Evolutionary conservation across 108 stramenopile genomes (phyloP).

Genomic region (Cyclotella baltica): DNA sequence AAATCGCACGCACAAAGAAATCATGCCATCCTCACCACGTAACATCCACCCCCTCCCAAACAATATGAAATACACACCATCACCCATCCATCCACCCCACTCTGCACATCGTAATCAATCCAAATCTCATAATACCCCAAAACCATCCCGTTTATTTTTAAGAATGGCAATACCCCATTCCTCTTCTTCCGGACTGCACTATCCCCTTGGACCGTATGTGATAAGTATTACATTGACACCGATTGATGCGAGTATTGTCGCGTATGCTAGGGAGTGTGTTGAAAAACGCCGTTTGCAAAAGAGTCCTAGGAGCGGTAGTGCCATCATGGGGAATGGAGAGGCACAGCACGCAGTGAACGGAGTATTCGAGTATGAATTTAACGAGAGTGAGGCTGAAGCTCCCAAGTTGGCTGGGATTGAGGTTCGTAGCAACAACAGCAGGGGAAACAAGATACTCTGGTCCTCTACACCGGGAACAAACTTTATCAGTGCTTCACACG

Average conservation of each 20-base stretch:
- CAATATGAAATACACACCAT: neutral
- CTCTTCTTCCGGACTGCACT: constrained; percentile 4
- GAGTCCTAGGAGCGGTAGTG: neutral
- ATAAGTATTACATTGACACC: constrained; percentile 7
- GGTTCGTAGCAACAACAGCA: neutral
- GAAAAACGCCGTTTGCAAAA: neutral
- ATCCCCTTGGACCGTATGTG: constrained; percentile 18
- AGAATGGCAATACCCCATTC: constrained; percentile 9
- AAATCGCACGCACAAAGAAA: neutral
- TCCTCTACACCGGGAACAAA: constrained; percentile 44
- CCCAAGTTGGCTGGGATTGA: constrained; percentile 19
- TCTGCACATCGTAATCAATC: neutral
- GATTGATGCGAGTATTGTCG: constrained; percentile 15
- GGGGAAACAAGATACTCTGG: constrained; percentile 24
- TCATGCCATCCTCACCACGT: constrained; percentile 13
- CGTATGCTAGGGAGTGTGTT: constrained; percentile 5
- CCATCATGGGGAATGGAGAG: neutral
- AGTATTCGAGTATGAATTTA: constrained; percentile 13
- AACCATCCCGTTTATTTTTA: constrained; percentile 15
- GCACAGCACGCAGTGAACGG: constrained; percentile 23
- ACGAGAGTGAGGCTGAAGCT: constrained; percentile 11
- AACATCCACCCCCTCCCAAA: constrained; percentile 14
- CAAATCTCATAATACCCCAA: neutral
- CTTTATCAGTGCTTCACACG: constrained; percentile 44
- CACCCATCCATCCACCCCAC: neutral